Evolutionary conservation across 2,329 filamentous ascomycete species (phyloP).

Genomic region (Epichloe sibirici): DNA sequence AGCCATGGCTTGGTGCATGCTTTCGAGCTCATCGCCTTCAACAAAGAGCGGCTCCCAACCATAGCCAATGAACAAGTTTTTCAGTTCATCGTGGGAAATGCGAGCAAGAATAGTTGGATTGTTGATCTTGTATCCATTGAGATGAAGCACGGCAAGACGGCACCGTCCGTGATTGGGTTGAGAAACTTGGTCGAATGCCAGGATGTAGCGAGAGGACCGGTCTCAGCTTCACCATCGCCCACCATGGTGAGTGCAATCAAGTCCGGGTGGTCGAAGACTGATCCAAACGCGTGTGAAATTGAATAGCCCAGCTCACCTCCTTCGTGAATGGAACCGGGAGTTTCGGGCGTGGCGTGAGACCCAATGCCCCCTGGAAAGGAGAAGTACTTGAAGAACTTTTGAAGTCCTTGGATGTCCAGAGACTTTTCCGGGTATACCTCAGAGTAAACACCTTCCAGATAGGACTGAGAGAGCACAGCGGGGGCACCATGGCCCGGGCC

Average conservation of each 20-base stretch:
- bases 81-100: conserved; percentile 61
- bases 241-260: conserved; percentile 69
- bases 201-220: conserved; percentile 63
- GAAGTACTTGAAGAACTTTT: conserved; percentile 71
- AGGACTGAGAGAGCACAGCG: conserved; percentile 62
- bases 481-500: conserved; percentile 70
- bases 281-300: conserved; percentile 65
- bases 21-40: conserved; percentile 58
- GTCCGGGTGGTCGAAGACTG: conserved; percentile 63
- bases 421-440: conserved; percentile 67
- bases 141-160: conserved; percentile 63
- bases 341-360: conserved; percentile 68
- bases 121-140: conserved; percentile 81
- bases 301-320: conserved; percentile 75
- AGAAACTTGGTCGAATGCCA: conserved; percentile 80
- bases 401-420: conserved; percentile 55
- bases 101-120: conserved; percentile 64
- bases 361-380: conserved; percentile 71
- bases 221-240: conserved; percentile 72
- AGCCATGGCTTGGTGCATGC: conserved; percentile 76
- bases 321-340: conserved; percentile 65
- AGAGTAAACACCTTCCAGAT: conserved; percentile 65
- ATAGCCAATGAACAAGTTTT: conserved; percentile 58
- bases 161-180: conserved; percentile 66
- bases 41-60: conserved; percentile 74